Evolutionary conservation across 176 grass and related monocot genomes (phyloP), one percentile per base, ranked within the genome.

Genomic region (Paspalum notatum): DNA sequence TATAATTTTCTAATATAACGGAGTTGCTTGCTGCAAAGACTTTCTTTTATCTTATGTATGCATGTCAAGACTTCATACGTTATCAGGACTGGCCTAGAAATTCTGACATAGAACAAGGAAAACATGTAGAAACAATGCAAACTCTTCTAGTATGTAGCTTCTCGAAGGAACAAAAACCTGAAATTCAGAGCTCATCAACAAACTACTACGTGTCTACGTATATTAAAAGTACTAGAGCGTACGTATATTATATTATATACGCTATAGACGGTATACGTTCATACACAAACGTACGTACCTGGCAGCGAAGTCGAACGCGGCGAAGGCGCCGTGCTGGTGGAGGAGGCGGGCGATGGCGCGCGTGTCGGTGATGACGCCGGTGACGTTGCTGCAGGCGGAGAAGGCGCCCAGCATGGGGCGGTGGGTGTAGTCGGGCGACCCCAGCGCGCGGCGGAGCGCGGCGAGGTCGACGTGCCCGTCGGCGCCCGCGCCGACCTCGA

Each of bases 361-460:
- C 0, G 91, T 97, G 68, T 97, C 91, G 18, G 82, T 32, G 52
- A 90, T 18, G 16, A 88, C 64, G 22, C 94, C 94, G 9, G 91
- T 97, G 76, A 92, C 94, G 49, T 97, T 97, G 81, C 94, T 94
- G 81, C 94, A 91, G 1, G 91, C 87, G 5, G 94, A 97, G 87
- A 97, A 94, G 1, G 80, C 82, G 0, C 94, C 94, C 10, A 97
- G 59, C 94, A 94, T 86, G 18, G 94, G 94, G 0, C 94, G 65
- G 66, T 40, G 26, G 15, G 82, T 85, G 62, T 86, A 37, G 72
- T 84, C 62, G 0, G 84, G 66, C 8, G 66, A 47, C 22, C 0
- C 17, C 32, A 97, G 64, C 54, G 75, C 74, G 9, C 16, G n/a
- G 13, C 21, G 65, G 49, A 94, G 74, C 43, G 52, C 80, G 17